Evolutionary conservation across 2,329 filamentous ascomycete species (phyloP).

Genomic region (Trichoderma sp.): DNA sequence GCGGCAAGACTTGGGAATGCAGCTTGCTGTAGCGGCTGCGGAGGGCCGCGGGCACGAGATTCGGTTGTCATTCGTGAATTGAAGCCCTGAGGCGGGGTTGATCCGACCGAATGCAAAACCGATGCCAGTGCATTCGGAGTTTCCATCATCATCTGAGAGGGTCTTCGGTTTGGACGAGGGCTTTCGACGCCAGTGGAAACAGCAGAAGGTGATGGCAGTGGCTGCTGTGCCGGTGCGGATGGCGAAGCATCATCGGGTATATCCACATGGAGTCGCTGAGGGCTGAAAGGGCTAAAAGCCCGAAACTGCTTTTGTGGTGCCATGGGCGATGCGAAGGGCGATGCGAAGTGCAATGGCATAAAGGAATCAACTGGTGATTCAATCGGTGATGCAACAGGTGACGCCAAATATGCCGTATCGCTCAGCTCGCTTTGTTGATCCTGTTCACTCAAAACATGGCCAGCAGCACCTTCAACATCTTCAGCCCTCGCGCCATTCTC

Average conservation of each 20-base stretch:
- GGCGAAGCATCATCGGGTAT: background rate
- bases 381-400: background rate
- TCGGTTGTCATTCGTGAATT: constrained; percentile 33
- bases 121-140: background rate
- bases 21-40: constrained; percentile 30
- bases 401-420: background rate
- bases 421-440: background rate
- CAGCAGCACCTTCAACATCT: background rate
- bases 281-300: background rate
- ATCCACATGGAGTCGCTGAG: constrained; percentile 5
- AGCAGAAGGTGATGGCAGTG: constrained; percentile 10
- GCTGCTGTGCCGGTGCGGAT: background rate
- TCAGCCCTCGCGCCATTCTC: background rate
- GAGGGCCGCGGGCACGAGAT: constrained; percentile 28
- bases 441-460: background rate
- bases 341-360: background rate
- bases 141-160: background rate
- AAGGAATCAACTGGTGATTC: background rate
- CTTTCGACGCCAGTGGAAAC: constrained; percentile 15
- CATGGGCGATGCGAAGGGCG: background rate
- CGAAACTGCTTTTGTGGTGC: background rate
- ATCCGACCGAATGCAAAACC: constrained; percentile 28
- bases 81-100: constrained; percentile 32
- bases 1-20: constrained; percentile 31
- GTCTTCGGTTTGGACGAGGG: constrained; percentile 16